These are phyloP conservation scores for Syncephalastrum racemosum DNA, from an alignment of 371 early-diverging fungal genomes.

Conservation along the genomic window DNA sequence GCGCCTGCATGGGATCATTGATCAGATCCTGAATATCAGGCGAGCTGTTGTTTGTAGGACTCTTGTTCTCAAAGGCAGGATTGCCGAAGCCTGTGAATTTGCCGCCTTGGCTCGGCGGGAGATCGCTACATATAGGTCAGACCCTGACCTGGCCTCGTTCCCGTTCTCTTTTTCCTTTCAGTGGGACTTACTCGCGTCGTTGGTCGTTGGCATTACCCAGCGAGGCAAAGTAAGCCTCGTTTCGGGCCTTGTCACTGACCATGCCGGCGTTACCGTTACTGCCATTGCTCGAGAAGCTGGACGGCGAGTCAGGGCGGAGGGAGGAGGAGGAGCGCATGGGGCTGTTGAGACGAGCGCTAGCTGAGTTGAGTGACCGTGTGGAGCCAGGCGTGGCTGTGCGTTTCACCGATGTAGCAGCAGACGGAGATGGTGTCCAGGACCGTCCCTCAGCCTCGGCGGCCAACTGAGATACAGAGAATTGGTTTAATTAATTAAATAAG, in stretches of 20 bases:
- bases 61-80: conserved; percentile 46
- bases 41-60: conserved; percentile 23
- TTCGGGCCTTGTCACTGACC: conserved; percentile 52
- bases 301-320: conserved; percentile 14
- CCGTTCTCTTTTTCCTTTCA: background rate
- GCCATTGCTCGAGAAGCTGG: conserved; percentile 9
- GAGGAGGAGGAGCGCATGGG: conserved; percentile 23
- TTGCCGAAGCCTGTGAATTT: conserved; percentile 90
- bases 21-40: conserved; percentile 70
- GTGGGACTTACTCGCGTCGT: conserved; percentile 51
- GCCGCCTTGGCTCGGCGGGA: conserved; percentile 94
- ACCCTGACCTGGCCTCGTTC: background rate
- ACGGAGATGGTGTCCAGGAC: conserved; percentile 59
- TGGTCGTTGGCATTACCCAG: conserved; percentile 60
- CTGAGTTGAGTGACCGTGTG: conserved; percentile 28
- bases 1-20: conserved; percentile 79
- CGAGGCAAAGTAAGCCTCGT: conserved; percentile 72
- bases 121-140: conserved; percentile 28
- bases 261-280: conserved; percentile 11
- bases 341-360: conserved; percentile 21
- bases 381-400: conserved; percentile 21
- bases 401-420: conserved; percentile 20
- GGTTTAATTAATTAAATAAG: too few species aligned
- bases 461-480: conserved; percentile 39
- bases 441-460: conserved; percentile 76